Evolutionary conservation across 495 filamentous ascomycete genomes (phyloP), one percentile per base, ranked within the genome.

Genomic region (Aspergillus bertholletiae): DNA sequence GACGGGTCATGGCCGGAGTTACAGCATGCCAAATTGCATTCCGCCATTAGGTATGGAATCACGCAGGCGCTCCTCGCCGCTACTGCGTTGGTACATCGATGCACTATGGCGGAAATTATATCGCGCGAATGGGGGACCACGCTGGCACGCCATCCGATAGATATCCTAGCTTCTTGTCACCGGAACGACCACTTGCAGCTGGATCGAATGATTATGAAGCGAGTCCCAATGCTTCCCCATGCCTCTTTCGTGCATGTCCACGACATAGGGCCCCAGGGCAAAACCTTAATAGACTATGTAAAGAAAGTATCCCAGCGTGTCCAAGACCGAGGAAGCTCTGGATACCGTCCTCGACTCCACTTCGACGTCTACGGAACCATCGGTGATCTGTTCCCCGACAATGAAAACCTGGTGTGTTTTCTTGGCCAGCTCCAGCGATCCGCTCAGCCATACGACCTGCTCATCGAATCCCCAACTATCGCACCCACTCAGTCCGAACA

Each of bases 171-270:
- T 2, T 56, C 54, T 39, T 56, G 54, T 39, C 54, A 56, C 43
- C 54, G 54, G 15, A 51, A 46, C 26, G 54, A 56, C 39, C 24
- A 34, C 1, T 21, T 56, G 39, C 54, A 56, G 43, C 22, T 56
- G 18, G 54, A 52, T 43, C 41, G 54, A 5, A 52, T 56, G 54
- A 56, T 56, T 20, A 52, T 56, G 54, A 56, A 56, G 18, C 54
- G 21, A 9, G 54, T 51, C 15, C 20, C 54, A 13, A 37, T 56
- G 27, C 28, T 56, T 3, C 54, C 54, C 2, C 54, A 56, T 20
- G 54, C 54, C 11, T 56, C 54, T 4, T 56, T 56, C 22, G 47
- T 56, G 18, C 54, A 56, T n/a, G 37, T 56, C 5, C 13, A 56
- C 30, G 54, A 56, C 12, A 41, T 56, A 9, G 54, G 49, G 2